These are phyloP conservation scores for Capsella bursapastoris DNA, from an alignment of 345 rosid species.

Conservation along the genomic window DNA sequence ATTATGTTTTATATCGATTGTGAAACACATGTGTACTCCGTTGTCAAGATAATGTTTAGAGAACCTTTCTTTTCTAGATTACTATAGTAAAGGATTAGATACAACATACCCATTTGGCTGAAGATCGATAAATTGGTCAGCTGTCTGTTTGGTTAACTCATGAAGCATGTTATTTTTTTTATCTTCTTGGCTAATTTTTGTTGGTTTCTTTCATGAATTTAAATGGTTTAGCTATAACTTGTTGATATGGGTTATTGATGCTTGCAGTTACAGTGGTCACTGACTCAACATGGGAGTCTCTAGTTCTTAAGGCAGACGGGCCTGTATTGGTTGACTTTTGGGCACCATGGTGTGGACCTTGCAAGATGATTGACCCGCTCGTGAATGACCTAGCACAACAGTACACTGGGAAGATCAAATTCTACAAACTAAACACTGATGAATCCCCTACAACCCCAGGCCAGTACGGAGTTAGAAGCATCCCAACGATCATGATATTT, in stretches of 20 bases:
- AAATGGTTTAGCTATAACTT: neutral
- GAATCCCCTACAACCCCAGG: constrained; percentile 59
- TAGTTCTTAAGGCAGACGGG: constrained; percentile 58
- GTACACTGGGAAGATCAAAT: constrained; percentile 56
- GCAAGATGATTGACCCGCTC: constrained; percentile 60
- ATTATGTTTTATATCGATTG: too few species aligned
- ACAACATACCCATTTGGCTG: constrained; percentile 1
- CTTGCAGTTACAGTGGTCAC: constrained; percentile 56
- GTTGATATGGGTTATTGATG: constrained; percentile 19
- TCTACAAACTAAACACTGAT: constrained; percentile 58
- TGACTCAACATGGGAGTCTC: constrained; percentile 60
- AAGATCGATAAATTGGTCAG: constrained; percentile 2
- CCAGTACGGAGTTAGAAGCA: constrained; percentile 57
- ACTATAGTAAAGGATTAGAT: neutral
- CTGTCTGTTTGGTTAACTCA: neutral
- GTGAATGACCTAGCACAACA: constrained; percentile 59
- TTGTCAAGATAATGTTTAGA: neutral
- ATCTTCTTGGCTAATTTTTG: neutral
- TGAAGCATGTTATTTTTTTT: neutral
- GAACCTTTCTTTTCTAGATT: neutral
- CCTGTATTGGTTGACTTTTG: constrained; percentile 66
- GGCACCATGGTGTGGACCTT: constrained; percentile 79
- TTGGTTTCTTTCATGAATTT: constrained; percentile 2
- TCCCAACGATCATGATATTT: constrained; percentile 68
- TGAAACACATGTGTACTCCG: neutral